Base-by-base conservation (phyloP, 331 rosid species). In the Malus hybrid region DNA sequence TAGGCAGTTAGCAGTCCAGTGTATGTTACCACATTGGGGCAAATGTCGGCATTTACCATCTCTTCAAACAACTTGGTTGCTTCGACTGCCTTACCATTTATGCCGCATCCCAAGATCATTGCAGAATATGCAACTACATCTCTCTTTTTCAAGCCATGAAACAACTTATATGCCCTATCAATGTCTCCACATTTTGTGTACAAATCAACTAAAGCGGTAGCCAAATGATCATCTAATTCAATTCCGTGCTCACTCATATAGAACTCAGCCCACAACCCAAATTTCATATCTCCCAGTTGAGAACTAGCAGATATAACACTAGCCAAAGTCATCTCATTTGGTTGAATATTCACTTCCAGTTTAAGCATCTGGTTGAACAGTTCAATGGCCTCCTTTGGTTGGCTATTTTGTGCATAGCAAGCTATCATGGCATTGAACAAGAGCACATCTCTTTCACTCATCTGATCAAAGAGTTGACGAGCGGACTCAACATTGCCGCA, bases 121-220 rank as follows among this genome's bases (percentile, higher is more conserved):
- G 94, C 94, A 61, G 97, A 92, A 82, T 92, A 90, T 61, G 97
- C 85, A 71, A 92, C 85, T 62, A 92, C 69, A 76, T 92, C 96
- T 85, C 72, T 84, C 77, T 79, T 80, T 82, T 80, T 69, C 78
- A 92, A 82, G 50, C 81, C 76, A 39, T 74, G 75, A 73, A 92
- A 92, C 77, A 88, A 85, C 73, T 87, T 85, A 24, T 70, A 73
- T 12, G 97, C 97, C 75, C 79, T 83, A 33, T 83, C 86, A 60
- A 92, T 87, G 75, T 74, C 84, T 80, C 97, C 96, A 33, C 87
- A 87, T 74, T 92, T 92, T 3, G 94, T 89, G 84, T 86, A 88
- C 73, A 90, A 73, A 80, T 92, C 97, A 39, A 92, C 80, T 42
- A 88, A 83, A 56, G 94, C 91, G 63, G 96, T 90, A 48, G 90